Base-by-base conservation (phyloP, 768 basidiomycete genomes). In the Roridomyces roridus region DNA sequence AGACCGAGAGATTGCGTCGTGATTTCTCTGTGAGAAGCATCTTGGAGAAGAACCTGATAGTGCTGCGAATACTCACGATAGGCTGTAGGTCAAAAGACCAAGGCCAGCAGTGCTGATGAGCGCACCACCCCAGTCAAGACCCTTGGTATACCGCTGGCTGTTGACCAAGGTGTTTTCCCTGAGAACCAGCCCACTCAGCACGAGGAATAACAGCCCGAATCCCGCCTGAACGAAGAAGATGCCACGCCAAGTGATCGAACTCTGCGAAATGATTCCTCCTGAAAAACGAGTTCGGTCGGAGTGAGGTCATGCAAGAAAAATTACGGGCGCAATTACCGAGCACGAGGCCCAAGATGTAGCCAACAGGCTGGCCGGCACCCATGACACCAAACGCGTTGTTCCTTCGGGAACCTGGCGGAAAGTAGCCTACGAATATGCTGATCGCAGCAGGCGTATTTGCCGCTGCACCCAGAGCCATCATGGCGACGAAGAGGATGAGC, bases 121-220 rank as follows among this genome's bases (percentile, higher is more conserved):
- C 4, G 71, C 71, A 21, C 73, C 73, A 25, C 72, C 67, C 72
- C 70, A 73, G 59, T 74, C 73, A 18, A 74, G 46, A 8, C 73
- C 73, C 51, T 72, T 73, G 24, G 47, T 66, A 50, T 73, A 73
- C 31, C 66, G 57, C n/a, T 39, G 46, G 14, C 54, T 53, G 5
- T 64, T 58, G 57, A 41, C 36, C 57, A 69, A 29, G n/a, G n/a
- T n/a, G n/a, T n/a, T n/a, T n/a, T n/a, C n/a, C n/a, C n/a, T n/a
- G 66, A 65, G 41, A 45, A 62, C 20, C 59, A 51, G 63, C 5
- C 71, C 72, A n/a, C n/a, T n/a, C 8, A 70, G 50, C 15, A 62
- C 55, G 21, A 67, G 66, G 44, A 74, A 68, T 0, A 70, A 35
- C 14, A 59, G 43, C n/a, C 60, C 68, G 14, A 74, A 68, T 2